Conservation (phyloP, 1,284 basidiomycete genomes). For the Ceraceosorus bombacis region DNA sequence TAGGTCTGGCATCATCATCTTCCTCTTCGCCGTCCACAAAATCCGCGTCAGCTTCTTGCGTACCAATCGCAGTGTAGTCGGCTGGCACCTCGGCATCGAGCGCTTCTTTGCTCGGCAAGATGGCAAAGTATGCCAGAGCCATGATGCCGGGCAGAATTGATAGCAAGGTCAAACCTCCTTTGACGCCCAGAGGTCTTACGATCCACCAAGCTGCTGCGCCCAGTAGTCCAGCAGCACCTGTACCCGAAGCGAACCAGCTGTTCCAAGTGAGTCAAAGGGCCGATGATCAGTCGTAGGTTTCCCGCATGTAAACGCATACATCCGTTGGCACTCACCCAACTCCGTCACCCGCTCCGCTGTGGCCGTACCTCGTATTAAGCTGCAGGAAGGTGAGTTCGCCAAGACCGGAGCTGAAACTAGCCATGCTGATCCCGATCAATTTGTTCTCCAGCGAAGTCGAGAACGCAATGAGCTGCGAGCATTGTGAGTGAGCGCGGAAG, state of each 20-base stretch:
- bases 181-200: constrained; percentile 74
- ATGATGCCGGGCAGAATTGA: constrained; percentile 36
- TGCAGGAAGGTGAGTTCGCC: constrained; percentile 94
- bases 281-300: not conserved
- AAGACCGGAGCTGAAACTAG: constrained; percentile 85
- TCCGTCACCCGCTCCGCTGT: constrained; percentile 8
- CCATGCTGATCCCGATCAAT: constrained; percentile 75
- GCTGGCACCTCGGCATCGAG: not conserved
- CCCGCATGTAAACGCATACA: constrained; percentile 9
- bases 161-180: constrained; percentile 62
- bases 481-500: no score
- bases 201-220: constrained; percentile 95
- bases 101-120: constrained; percentile 22
- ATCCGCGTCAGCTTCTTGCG: not conserved
- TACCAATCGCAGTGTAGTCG: not conserved
- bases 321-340: constrained; percentile 9
- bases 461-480: constrained; percentile 65
- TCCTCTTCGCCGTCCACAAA: not conserved
- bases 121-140: constrained; percentile 27
- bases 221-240: constrained; percentile 84
- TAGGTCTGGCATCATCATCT: not conserved
- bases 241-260: constrained; percentile 59
- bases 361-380: constrained; percentile 64
- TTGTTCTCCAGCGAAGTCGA: constrained; percentile 65
- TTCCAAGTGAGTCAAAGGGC: constrained; percentile 20